Conservation (phyloP, 2,329 filamentous ascomycete genomes). For the Lasiodiplodia sp. region DNA sequence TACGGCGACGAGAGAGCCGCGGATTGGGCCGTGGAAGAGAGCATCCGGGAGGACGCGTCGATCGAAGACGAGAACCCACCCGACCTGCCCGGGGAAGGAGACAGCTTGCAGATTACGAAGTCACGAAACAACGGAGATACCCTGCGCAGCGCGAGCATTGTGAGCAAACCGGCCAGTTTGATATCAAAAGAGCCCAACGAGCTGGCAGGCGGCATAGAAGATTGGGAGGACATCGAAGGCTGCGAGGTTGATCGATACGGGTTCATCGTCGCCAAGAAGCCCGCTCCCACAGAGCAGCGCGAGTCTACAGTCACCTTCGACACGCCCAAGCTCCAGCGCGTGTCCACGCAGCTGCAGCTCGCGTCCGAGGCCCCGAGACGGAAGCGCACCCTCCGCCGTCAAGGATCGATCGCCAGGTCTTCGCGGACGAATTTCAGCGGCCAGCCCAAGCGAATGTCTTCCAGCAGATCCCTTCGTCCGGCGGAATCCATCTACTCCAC, state of each 20-base stretch:
- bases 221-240: conserved; percentile 67
- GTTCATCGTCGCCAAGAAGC: conserved; percentile 62
- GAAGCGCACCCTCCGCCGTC: conserved; percentile 59
- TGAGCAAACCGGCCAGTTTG: conserved; percentile 37
- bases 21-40: conserved; percentile 45
- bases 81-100: conserved; percentile 6
- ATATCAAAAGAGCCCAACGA: conserved; percentile 61
- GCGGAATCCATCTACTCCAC: conserved; percentile 47
- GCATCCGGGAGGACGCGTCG: conserved; percentile 27
- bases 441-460: conserved; percentile 50
- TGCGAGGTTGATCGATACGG: conserved; percentile 70
- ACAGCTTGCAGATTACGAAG: conserved; percentile 9
- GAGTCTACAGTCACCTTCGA: conserved; percentile 41
- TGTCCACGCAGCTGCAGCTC: conserved; percentile 65
- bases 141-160: conserved; percentile 38
- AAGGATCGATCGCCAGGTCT: conserved; percentile 56
- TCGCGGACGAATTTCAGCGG: conserved; percentile 40
- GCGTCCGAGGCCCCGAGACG: conserved; percentile 63
- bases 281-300: conserved; percentile 45
- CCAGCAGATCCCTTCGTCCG: conserved; percentile 53
- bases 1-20: conserved; percentile 64
- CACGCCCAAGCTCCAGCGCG: conserved; percentile 60
- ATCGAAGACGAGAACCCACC: not conserved
- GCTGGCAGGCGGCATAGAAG: conserved; percentile 68
- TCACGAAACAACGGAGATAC: conserved; percentile 30